Conservation (phyloP, 1,139 yeast species). For the Geotrichum australiense region DNA sequence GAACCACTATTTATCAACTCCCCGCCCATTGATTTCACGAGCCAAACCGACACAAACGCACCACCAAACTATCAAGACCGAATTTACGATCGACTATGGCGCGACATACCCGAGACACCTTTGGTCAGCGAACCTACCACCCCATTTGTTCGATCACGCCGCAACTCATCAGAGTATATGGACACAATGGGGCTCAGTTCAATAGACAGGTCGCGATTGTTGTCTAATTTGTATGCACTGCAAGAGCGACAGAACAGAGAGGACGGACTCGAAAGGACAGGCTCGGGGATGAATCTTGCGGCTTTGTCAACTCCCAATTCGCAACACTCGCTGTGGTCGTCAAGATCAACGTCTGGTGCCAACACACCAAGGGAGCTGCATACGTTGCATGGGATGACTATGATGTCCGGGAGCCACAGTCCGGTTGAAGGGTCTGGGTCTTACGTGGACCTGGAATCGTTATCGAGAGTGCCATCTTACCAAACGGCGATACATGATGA, state of each 20-base stretch:
- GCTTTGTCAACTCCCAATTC: slow-evolving; percentile 3
- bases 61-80: slow-evolving; percentile 88
- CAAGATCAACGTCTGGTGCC: slow-evolving; percentile 27
- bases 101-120: slow-evolving; percentile 55
- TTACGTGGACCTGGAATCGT: slow-evolving; percentile 34
- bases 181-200: slow-evolving; percentile 21
- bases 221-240: slow-evolving; percentile 29
- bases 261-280: slow-evolving; percentile 20
- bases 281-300: slow-evolving; percentile 7
- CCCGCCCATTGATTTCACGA: slow-evolving; percentile 9
- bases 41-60: slow-evolving; percentile 41
- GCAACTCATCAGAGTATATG: slow-evolving; percentile 23
- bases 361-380: slow-evolving; percentile 23
- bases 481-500: slow-evolving; percentile 48
- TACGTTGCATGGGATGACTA: too few relatives aligned
- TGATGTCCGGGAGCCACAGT: too few relatives aligned
- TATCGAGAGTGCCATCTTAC: slow-evolving; percentile 78
- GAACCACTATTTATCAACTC: slow-evolving; percentile 15
- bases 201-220: slow-evolving; percentile 26
- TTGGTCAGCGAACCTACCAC: slow-evolving; percentile 46
- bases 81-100: slow-evolving; percentile 79
- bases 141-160: slow-evolving; percentile 32
- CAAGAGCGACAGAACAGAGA: slow-evolving; percentile 24
- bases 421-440: neutral
- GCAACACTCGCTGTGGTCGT: slow-evolving; percentile 13